phyloP scores from a whole-genome alignment of 495 filamentous ascomycete genomes.

The Aspergillus biplanus region DNA sequence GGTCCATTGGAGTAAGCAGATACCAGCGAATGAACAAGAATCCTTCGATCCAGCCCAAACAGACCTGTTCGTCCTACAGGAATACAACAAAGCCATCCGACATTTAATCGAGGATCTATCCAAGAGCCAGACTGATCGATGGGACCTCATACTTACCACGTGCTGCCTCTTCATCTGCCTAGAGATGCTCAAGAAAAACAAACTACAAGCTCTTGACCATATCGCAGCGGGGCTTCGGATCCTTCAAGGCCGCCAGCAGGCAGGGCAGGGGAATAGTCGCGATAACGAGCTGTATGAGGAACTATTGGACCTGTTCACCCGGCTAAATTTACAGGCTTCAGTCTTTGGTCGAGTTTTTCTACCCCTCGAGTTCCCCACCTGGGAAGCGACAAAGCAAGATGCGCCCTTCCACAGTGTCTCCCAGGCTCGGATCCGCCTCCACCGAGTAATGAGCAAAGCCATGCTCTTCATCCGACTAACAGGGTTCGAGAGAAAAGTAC shows the following conservation, averaged over 20 bases:
- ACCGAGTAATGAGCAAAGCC: slow-evolving; percentile 21
- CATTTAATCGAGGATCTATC: slow-evolving; percentile 27
- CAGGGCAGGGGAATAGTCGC: not conserved
- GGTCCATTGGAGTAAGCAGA: slow-evolving; percentile 5
- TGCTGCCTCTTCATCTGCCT: slow-evolving; percentile 36
- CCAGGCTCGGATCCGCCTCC: slow-evolving; percentile 9
- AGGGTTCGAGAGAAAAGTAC: slow-evolving; percentile 11
- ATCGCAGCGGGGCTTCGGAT: slow-evolving; percentile 22
- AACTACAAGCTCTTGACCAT: slow-evolving; percentile 29
- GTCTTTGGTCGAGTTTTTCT: slow-evolving; percentile 13
- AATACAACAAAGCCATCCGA: slow-evolving; percentile 28
- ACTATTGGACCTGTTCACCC: slow-evolving; percentile 12
- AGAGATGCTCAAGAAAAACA: slow-evolving; percentile 32
- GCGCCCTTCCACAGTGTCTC: not conserved
- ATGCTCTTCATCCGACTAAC: slow-evolving; percentile 17
- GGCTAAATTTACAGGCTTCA: slow-evolving; percentile 22
- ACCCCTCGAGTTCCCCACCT: not conserved
- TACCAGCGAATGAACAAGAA: not conserved
- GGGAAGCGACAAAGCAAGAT: not conserved
- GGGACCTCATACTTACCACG: slow-evolving; percentile 28
- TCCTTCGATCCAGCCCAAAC: not conserved
- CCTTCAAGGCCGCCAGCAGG: not conserved
- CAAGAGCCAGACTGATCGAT: not conserved
- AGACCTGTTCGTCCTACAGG: slow-evolving; percentile 16
- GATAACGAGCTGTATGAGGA: slow-evolving; percentile 15